phyloP scores from a whole-genome alignment of 75 land plant species.

The Larix kaempferi region DNA sequence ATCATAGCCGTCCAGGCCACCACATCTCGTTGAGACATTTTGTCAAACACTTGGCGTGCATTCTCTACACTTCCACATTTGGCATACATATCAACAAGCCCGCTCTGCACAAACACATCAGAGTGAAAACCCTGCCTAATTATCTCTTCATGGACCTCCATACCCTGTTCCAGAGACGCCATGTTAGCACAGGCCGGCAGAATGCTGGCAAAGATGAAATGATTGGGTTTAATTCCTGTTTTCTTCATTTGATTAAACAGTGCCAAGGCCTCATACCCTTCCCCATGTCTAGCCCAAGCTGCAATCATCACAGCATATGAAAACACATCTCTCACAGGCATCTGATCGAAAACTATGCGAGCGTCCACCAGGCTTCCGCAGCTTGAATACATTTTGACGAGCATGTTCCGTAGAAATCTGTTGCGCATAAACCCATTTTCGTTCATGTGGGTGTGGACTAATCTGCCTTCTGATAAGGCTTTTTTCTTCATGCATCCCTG shows the following conservation, averaged over 20 bases:
- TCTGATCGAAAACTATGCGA: not conserved
- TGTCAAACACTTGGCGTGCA: conserved; percentile 23
- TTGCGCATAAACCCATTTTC: not conserved
- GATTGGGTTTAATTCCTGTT: conserved; percentile 11
- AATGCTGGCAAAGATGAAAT: conserved; percentile 30
- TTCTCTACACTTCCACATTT: conserved; percentile 22
- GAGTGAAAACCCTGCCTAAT: conserved; percentile 19
- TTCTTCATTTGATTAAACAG: conserved; percentile 4
- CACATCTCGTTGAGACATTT: conserved; percentile 30
- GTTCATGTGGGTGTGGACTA: not conserved
- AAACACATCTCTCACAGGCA: conserved; percentile 8
- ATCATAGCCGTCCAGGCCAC: conserved; percentile 49
- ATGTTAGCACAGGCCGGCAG: conserved; percentile 29
- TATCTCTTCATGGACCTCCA: conserved; percentile 29
- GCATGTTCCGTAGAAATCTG: not conserved
- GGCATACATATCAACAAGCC: conserved; percentile 36
- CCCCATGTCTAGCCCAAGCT: conserved; percentile 4
- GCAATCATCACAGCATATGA: conserved; percentile 14
- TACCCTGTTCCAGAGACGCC: conserved; percentile 20
- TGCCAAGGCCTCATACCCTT: not conserved
- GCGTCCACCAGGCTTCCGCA: conserved; percentile 10
- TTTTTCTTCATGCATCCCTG: no score
- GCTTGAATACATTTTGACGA: conserved; percentile 10
- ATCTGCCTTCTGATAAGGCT: no score
- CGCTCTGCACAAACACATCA: conserved; percentile 27